These are phyloP conservation scores for Chlorella ohadii DNA, from an alignment of 139 green algal species.

Conservation along the genomic window DNA sequence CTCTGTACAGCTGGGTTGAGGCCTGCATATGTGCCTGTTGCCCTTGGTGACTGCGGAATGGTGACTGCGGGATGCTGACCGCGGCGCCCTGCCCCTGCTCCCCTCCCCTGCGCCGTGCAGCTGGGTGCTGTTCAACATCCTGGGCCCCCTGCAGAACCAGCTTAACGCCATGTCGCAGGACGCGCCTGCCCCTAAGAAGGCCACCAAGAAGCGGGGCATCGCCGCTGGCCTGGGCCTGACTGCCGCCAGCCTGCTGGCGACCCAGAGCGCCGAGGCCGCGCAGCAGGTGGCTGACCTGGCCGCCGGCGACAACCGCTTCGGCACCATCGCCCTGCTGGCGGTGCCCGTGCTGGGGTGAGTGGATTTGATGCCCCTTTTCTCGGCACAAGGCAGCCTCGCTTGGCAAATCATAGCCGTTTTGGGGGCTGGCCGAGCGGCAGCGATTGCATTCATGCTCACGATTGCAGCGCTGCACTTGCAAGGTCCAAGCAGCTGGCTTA, in stretches of 20 bases:
- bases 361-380: too few relatives aligned
- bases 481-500: too few relatives aligned
- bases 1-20: neutral
- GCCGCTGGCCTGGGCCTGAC: neutral
- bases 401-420: too few relatives aligned
- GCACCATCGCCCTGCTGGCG: conserved; percentile 26
- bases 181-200: too few relatives aligned
- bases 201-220: neutral
- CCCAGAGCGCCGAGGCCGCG: conserved; percentile 66
- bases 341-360: conserved; percentile 30
- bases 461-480: too few relatives aligned
- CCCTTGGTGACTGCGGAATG: too few relatives aligned
- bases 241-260: conserved; percentile 14
- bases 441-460: too few relatives aligned
- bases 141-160: conserved; percentile 40
- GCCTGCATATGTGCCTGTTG: too few relatives aligned
- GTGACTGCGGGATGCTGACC: too few relatives aligned
- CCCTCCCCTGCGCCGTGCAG: neutral
- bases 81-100: too few relatives aligned
- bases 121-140: conserved; percentile 28
- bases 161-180: neutral
- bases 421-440: too few relatives aligned
- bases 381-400: too few relatives aligned
- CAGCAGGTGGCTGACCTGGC: conserved; percentile 81
- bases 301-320: conserved; percentile 33